Base-by-base conservation (phyloP, 2,329 filamentous ascomycete species). In the Hysterium pulicare region DNA sequence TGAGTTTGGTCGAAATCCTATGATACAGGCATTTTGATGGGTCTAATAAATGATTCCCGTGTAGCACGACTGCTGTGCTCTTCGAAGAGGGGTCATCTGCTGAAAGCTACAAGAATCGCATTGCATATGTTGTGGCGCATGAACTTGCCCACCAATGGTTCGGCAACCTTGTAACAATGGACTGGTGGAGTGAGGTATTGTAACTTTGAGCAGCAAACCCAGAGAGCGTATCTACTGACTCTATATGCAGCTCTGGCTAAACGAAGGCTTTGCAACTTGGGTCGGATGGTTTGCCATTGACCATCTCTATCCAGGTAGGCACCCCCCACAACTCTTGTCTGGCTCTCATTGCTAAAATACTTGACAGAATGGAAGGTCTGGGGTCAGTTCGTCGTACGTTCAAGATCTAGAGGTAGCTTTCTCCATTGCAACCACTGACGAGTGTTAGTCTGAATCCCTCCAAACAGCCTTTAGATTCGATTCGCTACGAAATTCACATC, bases 71-170 rank as follows among this genome's bases (percentile, higher is more conserved):
- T 9, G 90, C 93, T 38, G 86, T 98, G 21, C 78, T 98, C n/a
- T 98, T 93, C 61, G 91, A 98, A 59, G 89, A 95, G 66, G 83
- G 89, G 64, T 87, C 85, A 37, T 96, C 91, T 0, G 91, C 96
- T 64, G 83, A 87, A 32, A 83, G 84, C 51, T 96, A 91, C 72
- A 90, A 90, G 69, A 96, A 95, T 67, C 81, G 90, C 28, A 86
- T 98, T 50, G 93, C 93, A 23, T 97, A 98, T 59, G 90, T 97
- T 43, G 90, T 97, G 38, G 91, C 93, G n/a, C 93, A 98, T 69
- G 93, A 98, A 68, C 77, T 98, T 48, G 93, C 90, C 42, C 90
- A 95, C 62, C 90, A 95, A 71, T 95, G 90, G 90, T 95, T 95
- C 57, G 90, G 90, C 28, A 94, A 95, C 66, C 78, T 95, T 9